Conservation (phyloP, 164 flowering plant genomes). For the Amborella trichopoda region DNA sequence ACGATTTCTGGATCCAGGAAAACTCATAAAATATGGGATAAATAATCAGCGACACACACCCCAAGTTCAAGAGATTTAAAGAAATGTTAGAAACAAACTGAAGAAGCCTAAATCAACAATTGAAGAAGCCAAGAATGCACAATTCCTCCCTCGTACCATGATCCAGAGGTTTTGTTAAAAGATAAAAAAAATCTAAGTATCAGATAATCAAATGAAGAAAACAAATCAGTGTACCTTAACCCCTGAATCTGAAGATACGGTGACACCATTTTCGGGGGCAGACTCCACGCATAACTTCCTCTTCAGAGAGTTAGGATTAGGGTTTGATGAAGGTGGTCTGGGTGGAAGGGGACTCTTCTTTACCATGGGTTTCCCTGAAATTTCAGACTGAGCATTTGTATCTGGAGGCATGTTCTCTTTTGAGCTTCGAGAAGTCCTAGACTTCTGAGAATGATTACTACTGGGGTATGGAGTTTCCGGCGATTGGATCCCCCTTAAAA, state of each 20-base stretch:
- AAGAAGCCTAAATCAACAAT: no score
- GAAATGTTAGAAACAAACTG: no score
- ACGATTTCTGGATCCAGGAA: no score
- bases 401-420: conserved; percentile 62
- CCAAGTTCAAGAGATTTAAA: no score
- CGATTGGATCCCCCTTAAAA: conserved; percentile 31
- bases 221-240: conserved; percentile 41
- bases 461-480: conserved; percentile 16
- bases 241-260: conserved; percentile 49
- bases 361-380: conserved; percentile 20
- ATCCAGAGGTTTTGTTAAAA: no score
- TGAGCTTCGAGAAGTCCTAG: conserved; percentile 25
- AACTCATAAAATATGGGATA: no score
- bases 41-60: no score
- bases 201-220: background rate
- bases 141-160: no score
- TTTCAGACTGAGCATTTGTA: conserved; percentile 17
- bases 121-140: no score
- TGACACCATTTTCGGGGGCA: conserved; percentile 23
- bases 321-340: conserved; percentile 40
- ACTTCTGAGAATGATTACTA: conserved; percentile 23
- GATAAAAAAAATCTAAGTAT: no score
- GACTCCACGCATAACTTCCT: conserved; percentile 53
- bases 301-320: conserved; percentile 44
- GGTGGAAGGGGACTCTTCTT: conserved; percentile 82